Percentiles rank a stretch among this genome's conserved stretches.
These are phyloP conservation scores for Pseudonectria buxi DNA, from an alignment of 2,329 filamentous ascomycete genomes.

Conservation along the genomic window DNA sequence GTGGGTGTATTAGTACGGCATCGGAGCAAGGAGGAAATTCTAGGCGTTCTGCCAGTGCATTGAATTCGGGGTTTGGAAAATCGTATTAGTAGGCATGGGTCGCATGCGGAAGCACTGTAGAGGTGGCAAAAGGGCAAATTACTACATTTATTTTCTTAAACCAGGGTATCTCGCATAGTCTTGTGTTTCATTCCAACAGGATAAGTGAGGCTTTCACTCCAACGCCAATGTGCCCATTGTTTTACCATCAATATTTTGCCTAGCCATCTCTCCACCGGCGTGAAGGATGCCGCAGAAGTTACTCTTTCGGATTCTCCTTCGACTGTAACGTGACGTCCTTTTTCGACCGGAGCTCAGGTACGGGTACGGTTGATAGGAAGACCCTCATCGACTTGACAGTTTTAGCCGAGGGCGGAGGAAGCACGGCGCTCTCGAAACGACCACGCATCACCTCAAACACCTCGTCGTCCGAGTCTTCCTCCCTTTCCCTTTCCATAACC, in stretches of 20 bases:
- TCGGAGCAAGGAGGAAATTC: too few species aligned
- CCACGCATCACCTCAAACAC: slow-evolving; percentile 53
- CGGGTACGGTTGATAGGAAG: slow-evolving; percentile 47
- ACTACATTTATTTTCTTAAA: slow-evolving; percentile 8
- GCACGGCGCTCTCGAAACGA: slow-evolving; percentile 48
- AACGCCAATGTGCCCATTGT: slow-evolving; percentile 4
- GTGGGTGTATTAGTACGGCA: too few species aligned
- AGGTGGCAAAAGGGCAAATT: slow-evolving; percentile 7
- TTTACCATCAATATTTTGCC: too few species aligned
- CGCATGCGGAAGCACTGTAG: too few species aligned
- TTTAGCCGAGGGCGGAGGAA: slow-evolving; percentile 38
- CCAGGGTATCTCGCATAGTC: slow-evolving; percentile 15
- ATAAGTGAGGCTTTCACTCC: slow-evolving; percentile 1
- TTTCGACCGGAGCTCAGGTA: slow-evolving; percentile 48
- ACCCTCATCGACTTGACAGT: slow-evolving; percentile 51
- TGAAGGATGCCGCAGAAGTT: slow-evolving; percentile 3
- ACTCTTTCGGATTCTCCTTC: slow-evolving; percentile 26
- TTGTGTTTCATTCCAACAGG: slow-evolving; percentile 1
- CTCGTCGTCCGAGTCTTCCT: slow-evolving; percentile 29
- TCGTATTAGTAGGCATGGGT: too few species aligned
- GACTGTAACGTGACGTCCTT: slow-evolving; percentile 42
- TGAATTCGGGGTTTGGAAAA: too few species aligned
- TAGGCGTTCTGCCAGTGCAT: too few species aligned
- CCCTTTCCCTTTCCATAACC: slow-evolving; percentile 27
- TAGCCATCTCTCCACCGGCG: too few species aligned